phyloP scores from a whole-genome alignment of 768 basidiomycete species.

The Floccularia luteovirens region DNA sequence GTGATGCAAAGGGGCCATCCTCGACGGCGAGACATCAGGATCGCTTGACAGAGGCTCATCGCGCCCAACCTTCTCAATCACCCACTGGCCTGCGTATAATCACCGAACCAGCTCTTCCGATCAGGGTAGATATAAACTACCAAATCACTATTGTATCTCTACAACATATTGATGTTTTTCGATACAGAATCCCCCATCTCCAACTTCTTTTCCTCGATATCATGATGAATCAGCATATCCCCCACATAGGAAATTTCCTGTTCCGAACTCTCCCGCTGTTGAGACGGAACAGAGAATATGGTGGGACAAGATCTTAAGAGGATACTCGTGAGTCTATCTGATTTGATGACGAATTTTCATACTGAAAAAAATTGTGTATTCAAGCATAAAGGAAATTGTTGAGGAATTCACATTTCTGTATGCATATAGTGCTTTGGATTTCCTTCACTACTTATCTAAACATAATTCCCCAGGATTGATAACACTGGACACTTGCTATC shows the following conservation, averaged over 20 bases:
- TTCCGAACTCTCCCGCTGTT: constrained; percentile 22
- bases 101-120: constrained; percentile 15
- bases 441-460: neutral
- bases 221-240: constrained; percentile 24
- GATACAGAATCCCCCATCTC: constrained; percentile 16
- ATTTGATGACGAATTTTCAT: neutral
- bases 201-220: constrained; percentile 26
- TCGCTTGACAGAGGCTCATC: constrained; percentile 10
- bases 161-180: no score
- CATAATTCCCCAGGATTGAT: constrained; percentile 43
- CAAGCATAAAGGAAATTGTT: constrained; percentile 13
- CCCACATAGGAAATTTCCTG: constrained; percentile 21
- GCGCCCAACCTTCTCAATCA: constrained; percentile 9
- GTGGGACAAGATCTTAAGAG: constrained; percentile 34
- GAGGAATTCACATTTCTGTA: constrained; percentile 21
- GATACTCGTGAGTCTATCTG: constrained; percentile 24
- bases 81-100: constrained; percentile 21
- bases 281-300: constrained; percentile 28
- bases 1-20: constrained; percentile 14
- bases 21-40: constrained; percentile 15
- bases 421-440: constrained; percentile 4
- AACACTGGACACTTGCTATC: constrained; percentile 61
- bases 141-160: no score
- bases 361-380: neutral
- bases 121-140: constrained; percentile 19